Conservation (phyloP, 352 stramenopile genomes). For the Globisporangium barbulae region DNA sequence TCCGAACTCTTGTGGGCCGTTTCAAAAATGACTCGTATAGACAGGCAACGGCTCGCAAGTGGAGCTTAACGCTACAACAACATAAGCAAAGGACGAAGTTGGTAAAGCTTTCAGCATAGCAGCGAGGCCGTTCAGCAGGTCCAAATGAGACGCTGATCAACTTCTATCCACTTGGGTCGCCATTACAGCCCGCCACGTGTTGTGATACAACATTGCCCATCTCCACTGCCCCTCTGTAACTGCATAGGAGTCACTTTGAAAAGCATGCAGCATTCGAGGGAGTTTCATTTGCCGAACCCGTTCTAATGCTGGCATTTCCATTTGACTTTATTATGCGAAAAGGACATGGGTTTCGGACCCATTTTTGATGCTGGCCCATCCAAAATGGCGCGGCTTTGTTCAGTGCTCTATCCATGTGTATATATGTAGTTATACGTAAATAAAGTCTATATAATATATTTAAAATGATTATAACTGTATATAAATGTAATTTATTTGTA, state of each 20-base stretch:
- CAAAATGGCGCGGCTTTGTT: background rate
- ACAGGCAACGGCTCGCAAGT: no score
- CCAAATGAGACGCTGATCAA: background rate
- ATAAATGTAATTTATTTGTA: background rate
- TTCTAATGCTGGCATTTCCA: background rate
- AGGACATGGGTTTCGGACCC: background rate
- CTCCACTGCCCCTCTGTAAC: background rate
- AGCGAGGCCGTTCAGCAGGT: background rate
- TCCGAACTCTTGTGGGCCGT: background rate
- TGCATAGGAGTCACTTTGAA: constrained; percentile 4
- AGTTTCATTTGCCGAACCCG: background rate
- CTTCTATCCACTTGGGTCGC: background rate
- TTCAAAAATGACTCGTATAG: background rate
- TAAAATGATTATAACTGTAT: background rate
- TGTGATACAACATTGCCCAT: background rate
- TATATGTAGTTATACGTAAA: background rate
- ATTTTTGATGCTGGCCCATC: background rate
- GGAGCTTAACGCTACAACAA: background rate
- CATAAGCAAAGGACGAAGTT: background rate
- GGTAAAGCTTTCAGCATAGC: background rate
- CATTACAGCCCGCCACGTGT: constrained; percentile 2
- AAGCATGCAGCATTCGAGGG: background rate
- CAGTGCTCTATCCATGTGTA: constrained; percentile 10
- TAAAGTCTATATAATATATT: no score
- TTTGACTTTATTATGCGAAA: background rate